Conservation (phyloP, 2,329 filamentous ascomycete genomes). For the Pezicula radicicola region DNA sequence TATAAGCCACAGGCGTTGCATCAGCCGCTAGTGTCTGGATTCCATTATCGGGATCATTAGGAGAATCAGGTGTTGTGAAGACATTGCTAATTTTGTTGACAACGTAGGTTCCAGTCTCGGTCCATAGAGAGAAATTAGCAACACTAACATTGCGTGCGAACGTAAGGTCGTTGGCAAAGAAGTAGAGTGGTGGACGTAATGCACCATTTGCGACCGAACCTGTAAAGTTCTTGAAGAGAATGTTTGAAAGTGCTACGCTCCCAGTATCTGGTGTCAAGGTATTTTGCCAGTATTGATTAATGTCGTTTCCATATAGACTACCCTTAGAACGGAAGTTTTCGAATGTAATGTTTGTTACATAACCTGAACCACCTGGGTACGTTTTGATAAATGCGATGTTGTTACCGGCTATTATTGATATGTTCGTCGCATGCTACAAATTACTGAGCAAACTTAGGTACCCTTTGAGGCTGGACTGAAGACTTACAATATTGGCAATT, state of each 20-base stretch:
- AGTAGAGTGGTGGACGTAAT: slow-evolving; percentile 22
- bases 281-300: slow-evolving; percentile 7
- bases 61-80: slow-evolving; percentile 24
- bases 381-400: slow-evolving; percentile 37
- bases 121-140: slow-evolving; percentile 28
- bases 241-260: slow-evolving; percentile 6
- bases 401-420: slow-evolving; percentile 31
- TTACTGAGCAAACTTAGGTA: not conserved
- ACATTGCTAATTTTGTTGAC: slow-evolving; percentile 28
- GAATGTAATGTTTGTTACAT: slow-evolving; percentile 32
- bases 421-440: slow-evolving; percentile 27
- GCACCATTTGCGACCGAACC: slow-evolving; percentile 25
- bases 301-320: not conserved
- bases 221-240: slow-evolving; percentile 19
- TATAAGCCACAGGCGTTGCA: slow-evolving; percentile 15
- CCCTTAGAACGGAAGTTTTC: slow-evolving; percentile 20
- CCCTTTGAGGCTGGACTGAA: not conserved
- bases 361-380: slow-evolving; percentile 34
- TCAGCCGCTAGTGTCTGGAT: slow-evolving; percentile 9
- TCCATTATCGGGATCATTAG: slow-evolving; percentile 20
- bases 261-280: slow-evolving; percentile 10
- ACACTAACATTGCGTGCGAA: slow-evolving; percentile 27
- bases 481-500: slow-evolving; percentile 28
- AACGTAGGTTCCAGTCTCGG: slow-evolving; percentile 13
- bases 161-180: slow-evolving; percentile 27